Evolutionary conservation across 1,284 basidiomycete species (phyloP).

Genomic region (Tetrapyrgos nigripes): DNA sequence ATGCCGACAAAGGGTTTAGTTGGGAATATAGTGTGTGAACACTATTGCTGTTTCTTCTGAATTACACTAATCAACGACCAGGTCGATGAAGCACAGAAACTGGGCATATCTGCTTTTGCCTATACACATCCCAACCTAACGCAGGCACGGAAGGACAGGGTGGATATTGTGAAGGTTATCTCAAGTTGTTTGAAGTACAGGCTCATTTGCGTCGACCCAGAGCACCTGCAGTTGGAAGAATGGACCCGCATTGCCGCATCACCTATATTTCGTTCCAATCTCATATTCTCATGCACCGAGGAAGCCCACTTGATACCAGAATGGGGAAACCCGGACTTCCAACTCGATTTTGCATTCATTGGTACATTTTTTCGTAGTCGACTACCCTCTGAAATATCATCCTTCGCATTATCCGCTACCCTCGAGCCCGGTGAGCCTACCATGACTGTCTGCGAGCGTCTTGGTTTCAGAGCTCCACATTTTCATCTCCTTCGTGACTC

Average conservation of each 20-base stretch:
- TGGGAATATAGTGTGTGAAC: not conserved
- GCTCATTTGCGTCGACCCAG: slow-evolving; percentile 1
- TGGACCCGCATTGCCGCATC: slow-evolving; percentile 14
- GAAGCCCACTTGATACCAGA: slow-evolving; percentile 21
- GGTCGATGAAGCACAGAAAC: not conserved
- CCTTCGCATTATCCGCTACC: slow-evolving; percentile 20
- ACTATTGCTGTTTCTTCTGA: not conserved
- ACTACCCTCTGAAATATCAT: slow-evolving; percentile 13
- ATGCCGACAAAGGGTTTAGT: slow-evolving; percentile 1
- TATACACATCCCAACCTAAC: not conserved
- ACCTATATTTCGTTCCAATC: slow-evolving; percentile 14
- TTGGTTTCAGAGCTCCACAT: slow-evolving; percentile 11
- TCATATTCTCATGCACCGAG: slow-evolving; percentile 18
- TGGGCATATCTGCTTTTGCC: not conserved
- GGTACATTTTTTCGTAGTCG: slow-evolving; percentile 21
- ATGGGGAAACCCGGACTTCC: slow-evolving; percentile 17
- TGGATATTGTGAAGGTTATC: too few relatives aligned
- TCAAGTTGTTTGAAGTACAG: not conserved
- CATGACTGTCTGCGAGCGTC: slow-evolving; percentile 5
- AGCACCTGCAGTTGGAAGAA: slow-evolving; percentile 1
- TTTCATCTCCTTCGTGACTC: slow-evolving; percentile 13
- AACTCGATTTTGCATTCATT: slow-evolving; percentile 13
- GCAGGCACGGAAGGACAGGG: not conserved
- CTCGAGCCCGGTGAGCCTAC: slow-evolving; percentile 13
- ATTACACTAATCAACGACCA: not conserved